Percentiles rank a stretch among this genome's conserved stretches.
Conservation (phyloP, 169 alveolate genomes). For the Hepatocystis sp. region DNA sequence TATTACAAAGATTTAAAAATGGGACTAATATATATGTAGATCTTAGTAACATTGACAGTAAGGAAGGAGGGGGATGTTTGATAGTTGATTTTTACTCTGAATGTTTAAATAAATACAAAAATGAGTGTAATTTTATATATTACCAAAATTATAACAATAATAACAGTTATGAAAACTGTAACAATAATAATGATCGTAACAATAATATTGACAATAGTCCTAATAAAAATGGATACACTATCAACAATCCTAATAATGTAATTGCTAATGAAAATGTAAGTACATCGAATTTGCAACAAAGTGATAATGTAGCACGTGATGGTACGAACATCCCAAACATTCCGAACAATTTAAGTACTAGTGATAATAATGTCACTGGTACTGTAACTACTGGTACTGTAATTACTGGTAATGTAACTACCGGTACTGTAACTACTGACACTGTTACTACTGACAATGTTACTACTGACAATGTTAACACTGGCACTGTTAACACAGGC, state of each 20-base stretch:
- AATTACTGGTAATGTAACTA: no score
- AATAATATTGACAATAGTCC: no score
- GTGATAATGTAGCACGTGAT: constrained; percentile 9
- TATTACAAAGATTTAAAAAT: constrained; percentile 66
- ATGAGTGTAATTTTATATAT: constrained; percentile 79
- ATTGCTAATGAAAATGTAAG: constrained; percentile 35
- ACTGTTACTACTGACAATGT: no score
- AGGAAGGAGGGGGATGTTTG: constrained; percentile 5
- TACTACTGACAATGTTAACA: no score
- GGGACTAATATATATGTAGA: constrained; percentile 50
- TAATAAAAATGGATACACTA: no score
- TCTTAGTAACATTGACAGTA: constrained; percentile 2
- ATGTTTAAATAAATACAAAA: constrained; percentile 82
- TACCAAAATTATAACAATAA: constrained; percentile 76
- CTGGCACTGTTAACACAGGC: no score
- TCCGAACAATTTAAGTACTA: constrained; percentile 2
- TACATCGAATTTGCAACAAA: neutral
- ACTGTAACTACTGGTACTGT: neutral
- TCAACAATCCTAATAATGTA: constrained; percentile 59
- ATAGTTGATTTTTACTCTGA: constrained; percentile 83
- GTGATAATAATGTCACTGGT: neutral
- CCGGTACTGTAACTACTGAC: no score
- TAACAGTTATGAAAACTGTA: no score
- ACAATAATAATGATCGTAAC: no score
- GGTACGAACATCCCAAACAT: neutral